Evolutionary conservation across 192 early-diverging fungal genomes (phyloP).

Genomic region (Entophlyctis luteolus): DNA sequence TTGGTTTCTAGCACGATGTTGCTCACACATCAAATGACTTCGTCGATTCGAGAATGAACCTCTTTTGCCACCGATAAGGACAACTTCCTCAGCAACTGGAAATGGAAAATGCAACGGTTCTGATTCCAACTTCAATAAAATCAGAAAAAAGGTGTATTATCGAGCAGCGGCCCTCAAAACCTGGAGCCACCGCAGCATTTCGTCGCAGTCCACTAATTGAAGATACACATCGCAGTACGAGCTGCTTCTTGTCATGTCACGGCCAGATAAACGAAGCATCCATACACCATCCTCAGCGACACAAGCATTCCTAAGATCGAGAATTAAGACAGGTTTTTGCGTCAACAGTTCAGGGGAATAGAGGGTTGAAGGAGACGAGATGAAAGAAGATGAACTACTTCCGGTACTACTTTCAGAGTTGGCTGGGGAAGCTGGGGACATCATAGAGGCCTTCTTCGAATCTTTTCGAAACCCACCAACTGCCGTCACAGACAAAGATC

Average conservation of each 20-base stretch:
- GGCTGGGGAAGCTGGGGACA: neutral
- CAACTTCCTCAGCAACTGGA: too few relatives aligned
- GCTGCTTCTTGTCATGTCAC: neutral
- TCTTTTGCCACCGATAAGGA: too few relatives aligned
- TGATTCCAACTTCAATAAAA: too few relatives aligned
- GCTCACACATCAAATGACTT: too few relatives aligned
- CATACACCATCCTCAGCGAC: constrained; percentile 13
- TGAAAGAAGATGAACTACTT: neutral
- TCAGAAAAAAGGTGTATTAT: too few relatives aligned
- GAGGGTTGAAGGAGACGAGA: neutral
- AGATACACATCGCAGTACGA: neutral
- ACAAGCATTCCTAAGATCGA: constrained; percentile 1
- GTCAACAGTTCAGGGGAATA: neutral
- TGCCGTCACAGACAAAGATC: neutral
- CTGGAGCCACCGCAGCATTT: constrained; percentile 14
- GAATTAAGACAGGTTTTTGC: neutral
- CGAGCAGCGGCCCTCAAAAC: too few relatives aligned
- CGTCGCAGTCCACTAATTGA: constrained; percentile 7
- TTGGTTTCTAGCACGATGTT: too few relatives aligned
- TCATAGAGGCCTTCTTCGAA: neutral
- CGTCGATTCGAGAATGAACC: too few relatives aligned
- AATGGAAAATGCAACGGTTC: too few relatives aligned
- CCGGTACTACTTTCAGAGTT: neutral
- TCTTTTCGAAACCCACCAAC: neutral
- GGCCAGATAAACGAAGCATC: neutral